Conservation (phyloP, 164 flowering plant species). For the Echeveria elegans region DNA sequence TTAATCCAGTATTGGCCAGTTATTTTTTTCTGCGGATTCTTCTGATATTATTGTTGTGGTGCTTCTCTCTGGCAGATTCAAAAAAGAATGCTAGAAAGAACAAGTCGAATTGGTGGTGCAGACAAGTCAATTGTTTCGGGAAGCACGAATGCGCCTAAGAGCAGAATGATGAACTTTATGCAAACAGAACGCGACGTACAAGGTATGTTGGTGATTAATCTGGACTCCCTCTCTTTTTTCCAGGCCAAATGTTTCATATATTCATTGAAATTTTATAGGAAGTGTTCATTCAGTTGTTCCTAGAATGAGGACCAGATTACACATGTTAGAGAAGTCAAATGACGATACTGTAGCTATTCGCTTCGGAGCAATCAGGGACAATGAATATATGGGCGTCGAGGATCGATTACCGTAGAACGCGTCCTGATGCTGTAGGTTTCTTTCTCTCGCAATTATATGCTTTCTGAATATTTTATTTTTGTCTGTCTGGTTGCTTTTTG, state of each 20-base stretch:
- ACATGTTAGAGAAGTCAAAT: slow-evolving; percentile 62
- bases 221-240: background rate
- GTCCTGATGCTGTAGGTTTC: slow-evolving; percentile 73
- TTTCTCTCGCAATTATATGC: background rate
- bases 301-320: slow-evolving; percentile 31
- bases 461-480: background rate
- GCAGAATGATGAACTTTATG: slow-evolving; percentile 41
- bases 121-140: slow-evolving; percentile 68
- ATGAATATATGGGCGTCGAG: slow-evolving; percentile 40
- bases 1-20: background rate
- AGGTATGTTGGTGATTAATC: slow-evolving; percentile 37
- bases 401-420: slow-evolving; percentile 60
- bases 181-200: slow-evolving; percentile 46
- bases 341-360: slow-evolving; percentile 73
- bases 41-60: background rate
- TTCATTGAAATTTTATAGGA: slow-evolving; percentile 24
- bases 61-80: slow-evolving; percentile 33
- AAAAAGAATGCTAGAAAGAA: slow-evolving; percentile 61
- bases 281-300: slow-evolving; percentile 30
- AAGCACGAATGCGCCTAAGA: slow-evolving; percentile 63
- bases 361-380: slow-evolving; percentile 60
- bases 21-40: background rate
- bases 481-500: background rate
- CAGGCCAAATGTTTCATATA: background rate
- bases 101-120: slow-evolving; percentile 33